These are phyloP conservation scores for Albizia julibrissin DNA, from an alignment of 306 rosid species.

Conservation along the genomic window DNA sequence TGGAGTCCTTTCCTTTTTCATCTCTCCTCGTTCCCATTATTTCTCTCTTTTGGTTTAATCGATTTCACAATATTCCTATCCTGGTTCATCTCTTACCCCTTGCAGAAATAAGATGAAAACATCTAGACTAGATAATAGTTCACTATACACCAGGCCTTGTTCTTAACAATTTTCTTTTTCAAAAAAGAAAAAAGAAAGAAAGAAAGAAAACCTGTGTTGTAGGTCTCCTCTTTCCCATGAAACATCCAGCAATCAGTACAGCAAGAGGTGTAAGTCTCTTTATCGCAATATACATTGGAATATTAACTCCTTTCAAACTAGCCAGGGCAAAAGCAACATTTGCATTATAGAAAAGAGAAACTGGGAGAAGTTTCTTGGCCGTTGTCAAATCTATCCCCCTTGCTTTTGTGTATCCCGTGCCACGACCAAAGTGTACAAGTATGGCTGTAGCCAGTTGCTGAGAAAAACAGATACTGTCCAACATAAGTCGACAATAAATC, in stretches of 20 bases:
- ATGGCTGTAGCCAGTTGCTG: constrained; percentile 81
- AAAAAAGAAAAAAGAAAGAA: not conserved
- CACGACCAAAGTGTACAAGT: constrained; percentile 74
- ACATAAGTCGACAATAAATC: constrained; percentile 10
- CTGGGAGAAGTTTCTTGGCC: constrained; percentile 75
- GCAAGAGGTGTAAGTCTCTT: constrained; percentile 99
- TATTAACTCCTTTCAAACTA: constrained; percentile 94
- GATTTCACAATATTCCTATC: not conserved
- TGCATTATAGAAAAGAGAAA: constrained; percentile 87
- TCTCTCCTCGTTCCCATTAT: not conserved
- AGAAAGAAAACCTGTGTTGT: constrained; percentile 57
- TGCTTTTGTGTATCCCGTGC: constrained; percentile 73
- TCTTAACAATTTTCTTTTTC: not conserved
- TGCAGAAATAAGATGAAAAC: not conserved
- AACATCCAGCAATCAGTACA: constrained; percentile 75
- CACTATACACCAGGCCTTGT: not conserved
- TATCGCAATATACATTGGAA: constrained; percentile 97
- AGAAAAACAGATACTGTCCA: constrained; percentile 11
- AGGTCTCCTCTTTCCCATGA: constrained; percentile 78
- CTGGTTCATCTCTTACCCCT: not conserved
- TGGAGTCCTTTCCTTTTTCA: not conserved
- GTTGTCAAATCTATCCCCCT: constrained; percentile 62
- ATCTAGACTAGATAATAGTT: not conserved
- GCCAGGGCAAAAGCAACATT: constrained; percentile 98
- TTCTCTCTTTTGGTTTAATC: not conserved